phyloP scores from a whole-genome alignment of 306 rosid genomes.

The Erythrophleum fordii region DNA sequence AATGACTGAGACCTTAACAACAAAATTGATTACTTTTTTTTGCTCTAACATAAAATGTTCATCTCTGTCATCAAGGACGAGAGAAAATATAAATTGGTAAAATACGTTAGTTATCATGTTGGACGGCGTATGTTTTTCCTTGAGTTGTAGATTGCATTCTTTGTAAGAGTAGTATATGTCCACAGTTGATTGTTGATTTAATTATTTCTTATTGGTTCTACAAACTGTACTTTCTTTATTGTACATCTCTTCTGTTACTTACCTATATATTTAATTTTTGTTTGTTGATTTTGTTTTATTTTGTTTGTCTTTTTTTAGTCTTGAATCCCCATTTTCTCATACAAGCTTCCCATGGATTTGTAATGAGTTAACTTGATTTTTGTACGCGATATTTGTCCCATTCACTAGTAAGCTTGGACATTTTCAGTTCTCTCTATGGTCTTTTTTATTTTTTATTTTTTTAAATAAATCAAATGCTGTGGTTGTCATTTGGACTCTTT shows the following conservation, averaged over 20 bases:
- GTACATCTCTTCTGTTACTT: neutral
- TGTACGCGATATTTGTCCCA: neutral
- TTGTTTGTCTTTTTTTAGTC: neutral
- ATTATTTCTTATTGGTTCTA: constrained; percentile 18
- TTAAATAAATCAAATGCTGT: neutral
- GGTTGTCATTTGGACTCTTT: neutral
- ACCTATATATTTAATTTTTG: no score
- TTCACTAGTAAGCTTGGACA: neutral
- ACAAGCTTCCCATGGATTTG: constrained; percentile 2
- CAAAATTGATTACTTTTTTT: constrained; percentile 5
- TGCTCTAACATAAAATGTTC: neutral
- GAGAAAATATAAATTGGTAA: constrained; percentile 19
- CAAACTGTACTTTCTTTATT: no score
- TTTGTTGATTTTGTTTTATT: neutral
- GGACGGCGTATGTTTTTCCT: constrained; percentile 10
- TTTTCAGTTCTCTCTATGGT: neutral
- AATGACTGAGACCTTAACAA: constrained; percentile 20
- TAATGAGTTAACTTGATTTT: neutral
- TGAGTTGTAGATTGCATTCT: constrained; percentile 12
- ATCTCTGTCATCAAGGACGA: constrained; percentile 7
- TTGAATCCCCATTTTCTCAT: constrained; percentile 8
- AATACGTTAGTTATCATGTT: constrained; percentile 10
- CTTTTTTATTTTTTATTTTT: neutral
- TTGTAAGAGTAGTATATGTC: constrained; percentile 20
- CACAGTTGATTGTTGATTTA: constrained; percentile 16